Conservation (phyloP, 2,329 filamentous ascomycete species). For the Beauveria medogensis region DNA sequence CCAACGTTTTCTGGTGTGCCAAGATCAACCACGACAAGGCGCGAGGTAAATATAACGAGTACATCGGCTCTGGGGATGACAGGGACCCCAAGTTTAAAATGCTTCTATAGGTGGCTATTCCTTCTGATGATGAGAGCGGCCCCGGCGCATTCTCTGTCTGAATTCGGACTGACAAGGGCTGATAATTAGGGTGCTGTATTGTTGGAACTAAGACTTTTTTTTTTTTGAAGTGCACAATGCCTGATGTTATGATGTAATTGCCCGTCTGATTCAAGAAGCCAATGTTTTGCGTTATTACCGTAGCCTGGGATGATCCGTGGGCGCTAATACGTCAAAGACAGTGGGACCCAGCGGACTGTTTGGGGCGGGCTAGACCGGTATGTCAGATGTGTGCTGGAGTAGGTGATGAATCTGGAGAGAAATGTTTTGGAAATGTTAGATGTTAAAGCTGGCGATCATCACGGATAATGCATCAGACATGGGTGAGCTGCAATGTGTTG, state of each 20-base stretch:
- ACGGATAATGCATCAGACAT: background rate
- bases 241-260: too few relatives aligned
- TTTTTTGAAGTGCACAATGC: too few relatives aligned
- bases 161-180: too few relatives aligned
- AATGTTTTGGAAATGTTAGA: background rate
- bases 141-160: too few relatives aligned
- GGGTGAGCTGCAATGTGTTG: background rate
- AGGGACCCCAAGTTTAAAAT: slow-evolving; percentile 54
- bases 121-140: background rate
- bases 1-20: slow-evolving; percentile 53
- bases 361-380: background rate
- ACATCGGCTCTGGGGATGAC: slow-evolving; percentile 51
- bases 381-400: too few relatives aligned
- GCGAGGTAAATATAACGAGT: slow-evolving; percentile 50
- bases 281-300: background rate
- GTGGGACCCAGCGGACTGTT: background rate
- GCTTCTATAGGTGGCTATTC: slow-evolving; percentile 37
- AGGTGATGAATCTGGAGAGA: background rate
- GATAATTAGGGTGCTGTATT: too few relatives aligned
- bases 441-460: background rate
- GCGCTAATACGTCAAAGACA: background rate
- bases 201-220: too few relatives aligned
- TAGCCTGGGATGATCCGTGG: background rate
- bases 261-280: background rate
- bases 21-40: slow-evolving; percentile 58